A percentile compares a stretch with the other conserved stretches of the same genome.
phyloP scores from a whole-genome alignment of 768 basidiomycete species.

The Panaeolus papilionaceus region DNA sequence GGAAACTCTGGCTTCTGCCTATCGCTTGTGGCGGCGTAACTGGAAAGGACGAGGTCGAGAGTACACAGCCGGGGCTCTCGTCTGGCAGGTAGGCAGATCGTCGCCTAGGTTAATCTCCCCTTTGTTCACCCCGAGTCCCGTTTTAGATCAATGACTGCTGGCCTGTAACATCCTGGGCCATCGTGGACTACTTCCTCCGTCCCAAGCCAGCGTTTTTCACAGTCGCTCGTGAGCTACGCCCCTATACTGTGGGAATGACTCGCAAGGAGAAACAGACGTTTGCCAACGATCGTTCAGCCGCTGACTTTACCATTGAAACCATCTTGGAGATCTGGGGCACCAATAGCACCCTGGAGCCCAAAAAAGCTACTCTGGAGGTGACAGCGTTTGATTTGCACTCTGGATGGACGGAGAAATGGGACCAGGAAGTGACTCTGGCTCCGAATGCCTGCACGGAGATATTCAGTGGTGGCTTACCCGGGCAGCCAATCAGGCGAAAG shows the following conservation, averaged over 20 bases:
- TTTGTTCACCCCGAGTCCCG: slow-evolving; percentile 3
- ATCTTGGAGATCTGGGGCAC: slow-evolving; percentile 87
- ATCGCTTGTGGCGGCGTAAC: slow-evolving; percentile 89
- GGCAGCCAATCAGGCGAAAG: slow-evolving; percentile 73
- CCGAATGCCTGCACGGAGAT: slow-evolving; percentile 87
- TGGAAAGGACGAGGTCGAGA: slow-evolving; percentile 90
- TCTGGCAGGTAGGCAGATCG: slow-evolving; percentile 80
- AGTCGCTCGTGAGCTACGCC: slow-evolving; percentile 83
- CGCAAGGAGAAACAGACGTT: slow-evolving; percentile 74
- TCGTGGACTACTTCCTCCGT: slow-evolving; percentile 91
- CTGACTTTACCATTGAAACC: slow-evolving; percentile 69
- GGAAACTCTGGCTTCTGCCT: slow-evolving; percentile 87
- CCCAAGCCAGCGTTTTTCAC: slow-evolving; percentile 93
- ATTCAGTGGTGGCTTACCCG: slow-evolving; percentile 73
- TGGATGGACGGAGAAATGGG: slow-evolving; percentile 60
- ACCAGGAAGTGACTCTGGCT: slow-evolving; percentile 58
- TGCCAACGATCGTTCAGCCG: slow-evolving; percentile 66
- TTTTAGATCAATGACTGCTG: slow-evolving; percentile 87
- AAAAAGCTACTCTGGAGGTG: slow-evolving; percentile 68
- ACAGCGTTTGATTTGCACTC: slow-evolving; percentile 69
- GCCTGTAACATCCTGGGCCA: slow-evolving; percentile 95
- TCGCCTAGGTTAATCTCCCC: not conserved
- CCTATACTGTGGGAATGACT: slow-evolving; percentile 84
- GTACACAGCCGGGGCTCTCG: slow-evolving; percentile 89
- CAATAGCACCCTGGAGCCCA: slow-evolving; percentile 71